Conservation (phyloP, 352 stramenopile genomes). For the Pythium scleroteichum region DNA sequence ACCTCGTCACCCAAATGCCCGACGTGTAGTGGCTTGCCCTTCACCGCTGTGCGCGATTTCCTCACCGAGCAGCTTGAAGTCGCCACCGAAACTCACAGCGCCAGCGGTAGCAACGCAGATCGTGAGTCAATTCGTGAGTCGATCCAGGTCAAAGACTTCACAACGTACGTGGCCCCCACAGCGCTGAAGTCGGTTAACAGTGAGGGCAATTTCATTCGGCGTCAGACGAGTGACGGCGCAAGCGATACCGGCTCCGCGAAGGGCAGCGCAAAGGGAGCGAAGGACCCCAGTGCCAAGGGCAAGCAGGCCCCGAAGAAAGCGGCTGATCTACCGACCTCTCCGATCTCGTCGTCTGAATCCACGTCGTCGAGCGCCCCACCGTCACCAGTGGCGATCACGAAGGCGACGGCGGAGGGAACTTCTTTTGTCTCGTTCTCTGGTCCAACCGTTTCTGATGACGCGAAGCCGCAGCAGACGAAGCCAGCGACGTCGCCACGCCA, state of each 20-base stretch:
- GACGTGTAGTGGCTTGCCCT: constrained; percentile 70
- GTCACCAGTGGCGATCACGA: constrained; percentile 1
- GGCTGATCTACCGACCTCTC: constrained; percentile 3
- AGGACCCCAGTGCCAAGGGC: not conserved
- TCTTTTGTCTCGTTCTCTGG: constrained; percentile 37
- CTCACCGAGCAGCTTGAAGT: constrained; percentile 43
- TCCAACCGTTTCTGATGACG: not conserved
- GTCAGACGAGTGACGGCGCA: not conserved
- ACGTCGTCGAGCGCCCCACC: not conserved
- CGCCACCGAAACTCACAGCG: constrained; percentile 3
- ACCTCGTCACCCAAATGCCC: constrained; percentile 78
- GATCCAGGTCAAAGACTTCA: constrained; percentile 82
- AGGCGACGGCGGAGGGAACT: constrained; percentile 1
- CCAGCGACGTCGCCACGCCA: constrained; percentile 2
- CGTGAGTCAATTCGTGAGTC: constrained; percentile 44
- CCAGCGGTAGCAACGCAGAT: constrained; percentile 24
- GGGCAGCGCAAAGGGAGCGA: not conserved
- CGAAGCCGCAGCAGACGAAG: constrained; percentile 5
- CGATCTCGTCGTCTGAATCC: constrained; percentile 3
- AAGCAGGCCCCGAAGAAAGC: not conserved
- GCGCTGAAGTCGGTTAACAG: constrained; percentile 58
- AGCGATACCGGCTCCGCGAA: not conserved
- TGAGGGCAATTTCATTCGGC: constrained; percentile 56
- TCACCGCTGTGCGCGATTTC: constrained; percentile 80
- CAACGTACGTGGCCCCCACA: constrained; percentile 49